phyloP scores from a whole-genome alignment of 768 basidiomycete species.

The Hericium rajendrae region DNA sequence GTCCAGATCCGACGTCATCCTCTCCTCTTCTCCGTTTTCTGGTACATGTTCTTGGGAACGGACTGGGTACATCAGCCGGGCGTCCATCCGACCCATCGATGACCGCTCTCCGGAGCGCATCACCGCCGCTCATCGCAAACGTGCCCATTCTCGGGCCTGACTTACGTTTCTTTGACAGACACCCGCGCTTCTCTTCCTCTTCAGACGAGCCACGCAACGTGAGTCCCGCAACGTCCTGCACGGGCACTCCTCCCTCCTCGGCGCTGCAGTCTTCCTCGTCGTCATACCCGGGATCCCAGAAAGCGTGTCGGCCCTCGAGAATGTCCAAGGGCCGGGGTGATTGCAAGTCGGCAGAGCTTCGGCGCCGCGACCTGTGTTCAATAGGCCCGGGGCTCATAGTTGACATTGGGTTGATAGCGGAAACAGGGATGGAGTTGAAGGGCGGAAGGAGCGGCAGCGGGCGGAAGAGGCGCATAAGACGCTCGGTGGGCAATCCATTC shows the following conservation, averaged over 20 bases:
- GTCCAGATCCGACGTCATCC: conserved; percentile 7
- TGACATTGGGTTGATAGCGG: conserved; percentile 59
- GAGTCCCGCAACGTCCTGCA: conserved; percentile 11
- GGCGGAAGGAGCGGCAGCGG: conserved; percentile 43
- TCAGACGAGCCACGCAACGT: conserved; percentile 11
- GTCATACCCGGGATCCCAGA: conserved; percentile 15
- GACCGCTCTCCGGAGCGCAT: conserved; percentile 8
- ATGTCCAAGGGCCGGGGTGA: conserved; percentile 60
- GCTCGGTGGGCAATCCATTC: conserved; percentile 63
- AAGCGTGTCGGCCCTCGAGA: conserved; percentile 43
- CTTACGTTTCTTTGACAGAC: background rate
- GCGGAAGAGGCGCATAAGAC: conserved; percentile 63
- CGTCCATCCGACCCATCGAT: conserved; percentile 12
- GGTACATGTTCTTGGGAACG: conserved; percentile 10
- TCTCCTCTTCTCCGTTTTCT: background rate
- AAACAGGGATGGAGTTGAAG: conserved; percentile 27
- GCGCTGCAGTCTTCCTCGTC: conserved; percentile 7
- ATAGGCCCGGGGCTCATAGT: conserved; percentile 45
- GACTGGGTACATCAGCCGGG: conserved; percentile 7
- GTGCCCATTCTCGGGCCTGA: conserved; percentile 8
- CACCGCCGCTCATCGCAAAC: conserved; percentile 5
- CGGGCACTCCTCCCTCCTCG: background rate
- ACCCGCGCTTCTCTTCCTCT: background rate
- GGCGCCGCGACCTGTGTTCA: conserved; percentile 26
- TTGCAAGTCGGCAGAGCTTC: conserved; percentile 22